These are phyloP conservation scores for Chytriomyces confervae DNA, from an alignment of 192 early-diverging fungal genomes.

Conservation along the genomic window DNA sequence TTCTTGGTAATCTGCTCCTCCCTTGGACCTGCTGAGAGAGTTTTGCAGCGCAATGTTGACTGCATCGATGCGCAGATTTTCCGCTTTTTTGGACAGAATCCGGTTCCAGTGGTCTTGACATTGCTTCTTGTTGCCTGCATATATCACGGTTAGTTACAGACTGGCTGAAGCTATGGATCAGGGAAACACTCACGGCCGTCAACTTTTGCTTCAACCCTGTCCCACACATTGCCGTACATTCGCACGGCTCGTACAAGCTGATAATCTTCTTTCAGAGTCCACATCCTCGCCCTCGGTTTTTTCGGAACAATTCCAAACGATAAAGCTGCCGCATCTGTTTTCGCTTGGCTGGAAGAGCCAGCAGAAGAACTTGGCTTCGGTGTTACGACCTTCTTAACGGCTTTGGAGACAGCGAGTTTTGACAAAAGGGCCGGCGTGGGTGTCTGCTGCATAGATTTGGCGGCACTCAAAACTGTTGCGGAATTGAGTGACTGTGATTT, in stretches of 20 bases:
- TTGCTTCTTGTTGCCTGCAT: conserved; percentile 44
- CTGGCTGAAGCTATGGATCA: not conserved
- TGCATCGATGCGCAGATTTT: conserved; percentile 27
- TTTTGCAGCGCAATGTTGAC: conserved; percentile 35
- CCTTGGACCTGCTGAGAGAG: conserved; percentile 10
- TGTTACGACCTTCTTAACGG: conserved; percentile 1
- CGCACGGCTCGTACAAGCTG: conserved; percentile 37
- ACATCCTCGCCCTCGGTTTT: conserved; percentile 23
- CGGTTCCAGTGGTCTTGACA: conserved; percentile 49
- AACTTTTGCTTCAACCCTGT: conserved; percentile 29
- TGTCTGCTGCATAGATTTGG: not conserved
- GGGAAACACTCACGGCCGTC: conserved; percentile 34
- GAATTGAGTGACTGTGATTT: not conserved
- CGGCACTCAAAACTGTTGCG: not conserved
- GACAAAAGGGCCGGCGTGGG: conserved; percentile 3
- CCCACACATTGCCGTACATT: conserved; percentile 37
- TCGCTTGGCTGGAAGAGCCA: not conserved
- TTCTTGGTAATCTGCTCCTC: conserved; percentile 30
- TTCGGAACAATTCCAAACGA: conserved; percentile 16
- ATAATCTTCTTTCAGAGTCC: conserved; percentile 43
- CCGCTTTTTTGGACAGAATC: conserved; percentile 35
- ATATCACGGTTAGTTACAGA: not conserved
- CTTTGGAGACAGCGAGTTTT: conserved; percentile 18
- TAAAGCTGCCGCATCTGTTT: not conserved
- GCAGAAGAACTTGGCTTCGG: not conserved